Evolutionary conservation across 257 asterid genomes (phyloP).

Genomic region (Rehmannia glutinosa): DNA sequence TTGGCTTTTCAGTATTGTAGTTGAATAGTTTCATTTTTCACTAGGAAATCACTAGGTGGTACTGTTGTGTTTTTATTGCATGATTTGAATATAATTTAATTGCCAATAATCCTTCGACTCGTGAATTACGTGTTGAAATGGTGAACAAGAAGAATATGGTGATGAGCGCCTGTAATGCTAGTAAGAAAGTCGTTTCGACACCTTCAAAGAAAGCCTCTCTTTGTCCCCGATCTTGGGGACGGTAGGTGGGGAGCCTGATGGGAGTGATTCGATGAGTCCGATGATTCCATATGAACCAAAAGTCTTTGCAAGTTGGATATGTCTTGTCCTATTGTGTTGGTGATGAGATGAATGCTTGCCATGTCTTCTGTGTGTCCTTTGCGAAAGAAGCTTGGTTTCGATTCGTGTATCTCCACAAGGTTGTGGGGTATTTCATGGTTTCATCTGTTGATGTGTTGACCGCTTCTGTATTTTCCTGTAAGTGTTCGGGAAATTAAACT

Average conservation of each 20-base stretch:
- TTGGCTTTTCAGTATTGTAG: not conserved
- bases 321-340: too few relatives aligned
- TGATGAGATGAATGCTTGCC: not conserved
- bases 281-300: slow-evolving; percentile 63
- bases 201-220: slow-evolving; percentile 50
- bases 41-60: too few relatives aligned
- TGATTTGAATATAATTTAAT: not conserved
- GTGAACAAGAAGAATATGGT: slow-evolving; percentile 67
- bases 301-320: slow-evolving; percentile 1
- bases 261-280: slow-evolving; percentile 92
- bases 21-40: too few relatives aligned
- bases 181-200: slow-evolving; percentile 50
- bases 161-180: slow-evolving; percentile 48
- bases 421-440: not conserved
- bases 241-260: slow-evolving; percentile 68
- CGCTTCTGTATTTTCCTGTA: too few relatives aligned
- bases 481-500: too few relatives aligned
- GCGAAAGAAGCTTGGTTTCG: not conserved
- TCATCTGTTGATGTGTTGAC: too few relatives aligned
- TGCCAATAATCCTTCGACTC: slow-evolving; percentile 37
- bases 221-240: slow-evolving; percentile 52
- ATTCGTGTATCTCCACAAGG: not conserved
- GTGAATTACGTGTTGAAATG: slow-evolving; percentile 40
- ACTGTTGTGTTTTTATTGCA: not conserved
- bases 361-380: not conserved